These are phyloP conservation scores for Penicillium ucsense DNA, from an alignment of 495 filamentous ascomycete species.

Conservation along the genomic window DNA sequence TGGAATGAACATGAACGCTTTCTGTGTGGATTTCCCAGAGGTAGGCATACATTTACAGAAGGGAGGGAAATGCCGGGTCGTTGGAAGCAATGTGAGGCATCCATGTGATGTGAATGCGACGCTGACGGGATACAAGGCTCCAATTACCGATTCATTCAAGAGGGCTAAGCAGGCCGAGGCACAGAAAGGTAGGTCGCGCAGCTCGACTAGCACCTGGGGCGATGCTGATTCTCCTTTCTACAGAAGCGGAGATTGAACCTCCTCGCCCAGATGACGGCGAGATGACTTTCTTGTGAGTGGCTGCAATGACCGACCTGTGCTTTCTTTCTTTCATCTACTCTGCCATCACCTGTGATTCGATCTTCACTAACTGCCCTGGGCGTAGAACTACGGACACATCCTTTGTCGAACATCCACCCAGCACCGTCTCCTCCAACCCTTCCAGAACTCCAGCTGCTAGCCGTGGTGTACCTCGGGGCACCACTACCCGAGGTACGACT, in stretches of 20 bases:
- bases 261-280: slow-evolving; percentile 46
- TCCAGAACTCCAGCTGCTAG: slow-evolving; percentile 48
- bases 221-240: background rate
- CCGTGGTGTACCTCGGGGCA: slow-evolving; percentile 21
- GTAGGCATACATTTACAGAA: slow-evolving; percentile 39
- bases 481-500: slow-evolving; percentile 6
- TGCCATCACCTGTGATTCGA: background rate
- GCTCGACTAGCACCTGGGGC: background rate
- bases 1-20: slow-evolving; percentile 96
- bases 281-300: slow-evolving; percentile 75
- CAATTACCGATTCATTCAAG: slow-evolving; percentile 63
- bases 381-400: slow-evolving; percentile 85
- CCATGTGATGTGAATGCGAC: too few species aligned
- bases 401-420: slow-evolving; percentile 81
- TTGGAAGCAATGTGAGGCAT: too few species aligned
- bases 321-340: background rate
- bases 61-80: background rate
- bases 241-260: slow-evolving; percentile 26
- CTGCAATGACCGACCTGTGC: background rate
- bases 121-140: slow-evolving; percentile 33
- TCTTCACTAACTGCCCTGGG: slow-evolving; percentile 8
- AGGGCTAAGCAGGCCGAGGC: slow-evolving; percentile 50
- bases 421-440: slow-evolving; percentile 48
- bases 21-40: slow-evolving; percentile 97
- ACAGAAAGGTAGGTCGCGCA: slow-evolving; percentile 23